Percentiles rank a stretch among this genome's conserved stretches.
Conservation (phyloP, 2,329 filamentous ascomycete genomes). For the Tolypocladium pustulatum region DNA sequence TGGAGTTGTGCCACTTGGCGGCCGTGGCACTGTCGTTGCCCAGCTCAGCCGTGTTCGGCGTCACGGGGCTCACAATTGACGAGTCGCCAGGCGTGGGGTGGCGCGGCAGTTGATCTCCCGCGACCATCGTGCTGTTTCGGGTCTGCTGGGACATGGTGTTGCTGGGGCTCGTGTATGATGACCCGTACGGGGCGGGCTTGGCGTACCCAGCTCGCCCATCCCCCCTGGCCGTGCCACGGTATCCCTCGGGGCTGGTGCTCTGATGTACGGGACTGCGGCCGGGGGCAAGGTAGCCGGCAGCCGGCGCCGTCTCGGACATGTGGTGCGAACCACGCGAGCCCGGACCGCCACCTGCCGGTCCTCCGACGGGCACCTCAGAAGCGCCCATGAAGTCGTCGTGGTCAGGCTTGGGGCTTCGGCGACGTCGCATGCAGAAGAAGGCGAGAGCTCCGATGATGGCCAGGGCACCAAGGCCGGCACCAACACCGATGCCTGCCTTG, state of each 20-base stretch:
- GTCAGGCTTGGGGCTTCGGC: constrained; percentile 20
- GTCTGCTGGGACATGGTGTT: constrained; percentile 5
- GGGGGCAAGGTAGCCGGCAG: constrained; percentile 14
- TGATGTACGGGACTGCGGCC: constrained; percentile 14
- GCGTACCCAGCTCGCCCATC: constrained; percentile 28
- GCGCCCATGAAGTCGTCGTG: constrained; percentile 29
- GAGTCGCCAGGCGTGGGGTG: constrained; percentile 14
- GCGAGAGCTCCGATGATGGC: constrained; percentile 17
- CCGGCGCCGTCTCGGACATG: constrained; percentile 20
- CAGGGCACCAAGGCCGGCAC: constrained; percentile 25
- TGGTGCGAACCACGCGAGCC: constrained; percentile 11
- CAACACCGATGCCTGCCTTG: constrained; percentile 33
- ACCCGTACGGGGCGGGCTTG: constrained; percentile 24
- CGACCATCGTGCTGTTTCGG: constrained; percentile 3
- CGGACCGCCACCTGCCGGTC: constrained; percentile 9
- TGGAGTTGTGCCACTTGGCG: constrained; percentile 21
- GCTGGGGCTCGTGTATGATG: constrained; percentile 15
- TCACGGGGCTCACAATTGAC: constrained; percentile 5
- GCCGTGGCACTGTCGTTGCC: constrained; percentile 18
- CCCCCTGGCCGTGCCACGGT: constrained; percentile 27
- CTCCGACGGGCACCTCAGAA: constrained; percentile 31
- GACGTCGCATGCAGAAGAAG: constrained; percentile 20
- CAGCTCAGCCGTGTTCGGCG: constrained; percentile 9
- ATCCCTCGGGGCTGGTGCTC: constrained; percentile 19
- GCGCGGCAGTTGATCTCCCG: constrained; percentile 11